phyloP scores from a whole-genome alignment of 306 rosid genomes.

The Inga leiocalycina region DNA sequence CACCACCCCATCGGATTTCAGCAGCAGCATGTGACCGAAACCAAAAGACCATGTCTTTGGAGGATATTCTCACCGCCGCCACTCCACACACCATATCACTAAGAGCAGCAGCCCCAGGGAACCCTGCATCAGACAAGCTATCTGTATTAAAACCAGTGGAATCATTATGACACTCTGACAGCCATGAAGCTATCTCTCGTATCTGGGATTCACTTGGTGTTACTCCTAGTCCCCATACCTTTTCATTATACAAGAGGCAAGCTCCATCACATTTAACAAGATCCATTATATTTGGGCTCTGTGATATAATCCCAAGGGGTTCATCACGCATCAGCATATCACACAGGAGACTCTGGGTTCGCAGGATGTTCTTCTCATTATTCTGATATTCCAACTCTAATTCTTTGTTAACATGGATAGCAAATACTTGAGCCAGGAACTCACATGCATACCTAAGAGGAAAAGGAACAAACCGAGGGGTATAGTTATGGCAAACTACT shows the following conservation, averaged over 20 bases:
- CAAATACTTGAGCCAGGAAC: slow-evolving; percentile 93
- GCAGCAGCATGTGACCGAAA: slow-evolving; percentile 72
- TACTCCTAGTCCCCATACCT: slow-evolving; percentile 78
- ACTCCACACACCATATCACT: slow-evolving; percentile 83
- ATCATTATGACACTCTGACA: slow-evolving; percentile 73
- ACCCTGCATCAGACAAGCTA: slow-evolving; percentile 92
- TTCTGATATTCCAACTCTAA: slow-evolving; percentile 81
- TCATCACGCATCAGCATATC: slow-evolving; percentile 97
- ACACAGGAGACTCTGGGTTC: slow-evolving; percentile 90
- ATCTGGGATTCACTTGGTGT: slow-evolving; percentile 77
- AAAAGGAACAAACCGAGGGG: slow-evolving; percentile 92
- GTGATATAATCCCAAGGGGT: slow-evolving; percentile 86
- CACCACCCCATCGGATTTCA: slow-evolving; percentile 95
- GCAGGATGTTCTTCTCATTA: slow-evolving; percentile 82
- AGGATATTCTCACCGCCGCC: slow-evolving; percentile 89
- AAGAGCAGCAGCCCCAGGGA: slow-evolving; percentile 68
- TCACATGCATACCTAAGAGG: slow-evolving; percentile 99
- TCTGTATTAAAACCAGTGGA: slow-evolving; percentile 97
- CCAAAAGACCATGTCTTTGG: slow-evolving; percentile 77
- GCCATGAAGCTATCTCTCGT: slow-evolving; percentile 73
- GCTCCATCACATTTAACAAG: slow-evolving; percentile 98
- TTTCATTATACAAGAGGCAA: slow-evolving; percentile 68
- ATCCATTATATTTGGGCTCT: slow-evolving; percentile 92
- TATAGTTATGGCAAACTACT: slow-evolving; percentile 91
- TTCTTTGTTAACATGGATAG: slow-evolving; percentile 93